Evolutionary conservation across 257 asterid species (phyloP), one percentile per base, ranked within the genome.

Genomic region (Petunia axillaris): DNA sequence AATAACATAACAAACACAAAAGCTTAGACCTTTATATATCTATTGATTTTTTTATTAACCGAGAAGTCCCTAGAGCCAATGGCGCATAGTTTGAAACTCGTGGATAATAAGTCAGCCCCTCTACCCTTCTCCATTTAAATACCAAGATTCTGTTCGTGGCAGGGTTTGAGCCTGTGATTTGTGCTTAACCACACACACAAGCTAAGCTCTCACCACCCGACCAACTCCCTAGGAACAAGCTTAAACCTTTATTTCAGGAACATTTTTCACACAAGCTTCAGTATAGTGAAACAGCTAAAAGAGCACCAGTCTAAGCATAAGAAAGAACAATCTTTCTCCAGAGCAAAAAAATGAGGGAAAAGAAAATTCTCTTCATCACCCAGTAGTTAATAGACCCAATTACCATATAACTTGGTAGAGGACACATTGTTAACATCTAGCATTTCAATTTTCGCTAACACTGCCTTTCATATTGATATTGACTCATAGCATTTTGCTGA

Each of bases 1-100:
- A 76, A 79, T 55, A 43, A 79, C 75, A 79, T 35, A 8, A n/a
- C 35, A 71, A 65, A 15, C 67, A 50, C 9, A 16, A 25, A 10
- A 62, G 76, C 52, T 50, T 68, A 37, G 4, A 16, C n/a, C 70
- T 64, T 25, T 25, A 11, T 2, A 36, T 2, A 38, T 38, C 37
- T 13, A 13, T 59, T 59, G 15, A 59, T 3, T 8, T 37, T 37
- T 65, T 10, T 50, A 65, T 65, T 16, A 25, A 25, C 25, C 25
- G 25, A 25, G 25, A 25, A 25, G 25, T 25, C 25, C 25, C 25
- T 25, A 25, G 25, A 25, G 25, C 25, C 25, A 25, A 25, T 25
- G 25, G 25, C 25, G 25, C 25, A 25, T 25, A 25, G 25, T 25
- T 25, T 25, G 25, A 25, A 25, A 25, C 25, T 25, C 25, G 25